Percentiles rank a stretch among this genome's conserved stretches.
These are phyloP conservation scores for Rosa multiflora DNA, from an alignment of 306 rosid species.

Conservation along the genomic window DNA sequence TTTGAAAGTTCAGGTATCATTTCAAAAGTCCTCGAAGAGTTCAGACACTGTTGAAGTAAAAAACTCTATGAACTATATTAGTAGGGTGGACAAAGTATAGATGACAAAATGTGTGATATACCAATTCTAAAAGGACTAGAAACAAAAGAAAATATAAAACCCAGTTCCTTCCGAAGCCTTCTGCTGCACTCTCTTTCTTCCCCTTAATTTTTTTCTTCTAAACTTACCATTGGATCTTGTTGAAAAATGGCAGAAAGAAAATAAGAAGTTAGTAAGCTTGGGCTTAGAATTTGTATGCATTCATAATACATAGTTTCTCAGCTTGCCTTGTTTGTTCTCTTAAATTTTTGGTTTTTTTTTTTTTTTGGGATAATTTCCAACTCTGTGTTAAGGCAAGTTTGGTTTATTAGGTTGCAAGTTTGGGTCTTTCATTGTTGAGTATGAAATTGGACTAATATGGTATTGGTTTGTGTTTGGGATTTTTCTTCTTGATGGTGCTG, in stretches of 20 bases:
- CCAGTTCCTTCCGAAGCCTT: conserved; percentile 10
- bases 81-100: background rate
- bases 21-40: no score
- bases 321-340: background rate
- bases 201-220: background rate
- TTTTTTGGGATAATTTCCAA: background rate
- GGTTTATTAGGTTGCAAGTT: background rate
- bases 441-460: conserved; percentile 4
- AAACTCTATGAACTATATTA: background rate
- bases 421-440: background rate
- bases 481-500: background rate
- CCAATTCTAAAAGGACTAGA: background rate
- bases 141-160: background rate
- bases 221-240: background rate
- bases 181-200: background rate
- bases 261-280: background rate
- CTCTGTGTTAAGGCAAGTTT: background rate
- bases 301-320: no score
- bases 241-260: background rate
- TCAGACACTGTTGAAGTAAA: no score
- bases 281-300: background rate
- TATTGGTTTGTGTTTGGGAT: background rate
- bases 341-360: background rate
- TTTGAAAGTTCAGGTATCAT: no score
- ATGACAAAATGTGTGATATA: background rate